Conservation (phyloP, 164 flowering plant genomes). For the Pachysandra terminalis region DNA sequence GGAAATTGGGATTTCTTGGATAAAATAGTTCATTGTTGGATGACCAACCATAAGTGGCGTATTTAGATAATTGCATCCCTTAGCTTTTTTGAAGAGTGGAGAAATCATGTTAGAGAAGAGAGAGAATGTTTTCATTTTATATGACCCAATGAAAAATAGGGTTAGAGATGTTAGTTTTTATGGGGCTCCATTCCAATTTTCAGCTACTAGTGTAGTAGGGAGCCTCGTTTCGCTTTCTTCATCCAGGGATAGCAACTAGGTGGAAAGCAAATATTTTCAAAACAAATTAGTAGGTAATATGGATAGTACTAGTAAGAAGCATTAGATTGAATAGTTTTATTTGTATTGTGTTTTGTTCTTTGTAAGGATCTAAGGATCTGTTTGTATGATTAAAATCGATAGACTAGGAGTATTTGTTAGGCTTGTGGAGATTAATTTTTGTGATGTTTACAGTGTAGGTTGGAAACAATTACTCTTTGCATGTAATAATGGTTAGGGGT, state of each 20-base stretch:
- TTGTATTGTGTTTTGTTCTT: background rate
- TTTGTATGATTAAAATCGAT: background rate
- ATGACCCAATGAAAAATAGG: conserved; percentile 19
- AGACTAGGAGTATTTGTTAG: too few species aligned
- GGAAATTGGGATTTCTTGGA: conserved; percentile 17
- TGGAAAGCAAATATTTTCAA: background rate
- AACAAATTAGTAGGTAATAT: background rate
- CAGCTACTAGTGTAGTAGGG: conserved; percentile 24
- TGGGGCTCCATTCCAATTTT: conserved; percentile 27
- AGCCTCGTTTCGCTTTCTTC: conserved; percentile 21
- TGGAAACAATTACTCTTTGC: too few species aligned
- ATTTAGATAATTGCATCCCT: background rate
- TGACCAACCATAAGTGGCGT: background rate
- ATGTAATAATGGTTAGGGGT: too few species aligned
- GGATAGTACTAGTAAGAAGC: too few species aligned
- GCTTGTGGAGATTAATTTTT: background rate
- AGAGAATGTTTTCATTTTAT: conserved; percentile 22
- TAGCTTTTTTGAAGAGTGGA: background rate
- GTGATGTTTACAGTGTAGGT: background rate
- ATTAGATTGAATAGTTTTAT: background rate
- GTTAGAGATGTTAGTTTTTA: conserved; percentile 21
- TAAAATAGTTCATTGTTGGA: conserved; percentile 3
- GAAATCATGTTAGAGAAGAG: conserved; percentile 6
- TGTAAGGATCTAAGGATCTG: background rate
- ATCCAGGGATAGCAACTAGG: background rate